A percentile compares a stretch with the other conserved stretches of the same genome.
Evolutionary conservation across 192 early-diverging fungal genomes (phyloP).

Genomic region (Chytriomyces sp.): DNA sequence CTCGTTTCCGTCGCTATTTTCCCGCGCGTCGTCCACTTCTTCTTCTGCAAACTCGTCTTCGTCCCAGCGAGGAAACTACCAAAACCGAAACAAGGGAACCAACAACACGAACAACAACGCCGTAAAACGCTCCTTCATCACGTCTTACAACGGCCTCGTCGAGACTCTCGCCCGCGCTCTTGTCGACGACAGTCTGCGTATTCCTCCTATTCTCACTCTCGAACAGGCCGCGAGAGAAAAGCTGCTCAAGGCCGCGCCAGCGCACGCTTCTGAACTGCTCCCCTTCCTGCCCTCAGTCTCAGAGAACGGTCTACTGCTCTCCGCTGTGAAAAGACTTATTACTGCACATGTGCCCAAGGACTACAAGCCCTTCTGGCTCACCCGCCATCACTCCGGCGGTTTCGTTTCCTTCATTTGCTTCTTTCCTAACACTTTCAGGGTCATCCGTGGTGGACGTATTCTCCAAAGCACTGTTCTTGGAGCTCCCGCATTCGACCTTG

Average conservation of each 20-base stretch:
- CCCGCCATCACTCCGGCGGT: conserved; percentile 4
- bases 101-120: conserved; percentile 4
- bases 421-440: conserved; percentile 8
- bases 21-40: not conserved
- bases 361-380: conserved; percentile 6
- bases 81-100: not conserved
- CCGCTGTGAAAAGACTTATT: not conserved
- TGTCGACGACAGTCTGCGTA: not conserved
- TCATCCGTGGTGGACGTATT: not conserved
- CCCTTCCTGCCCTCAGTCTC: not conserved
- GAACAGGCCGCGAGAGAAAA: not conserved
- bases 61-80: not conserved
- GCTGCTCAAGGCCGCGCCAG: not conserved
- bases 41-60: not conserved
- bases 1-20: not conserved
- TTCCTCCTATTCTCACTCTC: not conserved
- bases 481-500: not conserved
- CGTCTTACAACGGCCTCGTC: conserved; percentile 3
- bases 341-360: not conserved
- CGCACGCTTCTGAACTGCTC: not conserved
- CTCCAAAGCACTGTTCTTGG: not conserved
- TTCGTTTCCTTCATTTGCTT: conserved; percentile 1
- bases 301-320: not conserved
- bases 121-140: not conserved
- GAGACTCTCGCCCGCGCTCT: not conserved